Conservation (phyloP, 1,284 basidiomycete genomes). For the Mycosarcoma maydis region DNA sequence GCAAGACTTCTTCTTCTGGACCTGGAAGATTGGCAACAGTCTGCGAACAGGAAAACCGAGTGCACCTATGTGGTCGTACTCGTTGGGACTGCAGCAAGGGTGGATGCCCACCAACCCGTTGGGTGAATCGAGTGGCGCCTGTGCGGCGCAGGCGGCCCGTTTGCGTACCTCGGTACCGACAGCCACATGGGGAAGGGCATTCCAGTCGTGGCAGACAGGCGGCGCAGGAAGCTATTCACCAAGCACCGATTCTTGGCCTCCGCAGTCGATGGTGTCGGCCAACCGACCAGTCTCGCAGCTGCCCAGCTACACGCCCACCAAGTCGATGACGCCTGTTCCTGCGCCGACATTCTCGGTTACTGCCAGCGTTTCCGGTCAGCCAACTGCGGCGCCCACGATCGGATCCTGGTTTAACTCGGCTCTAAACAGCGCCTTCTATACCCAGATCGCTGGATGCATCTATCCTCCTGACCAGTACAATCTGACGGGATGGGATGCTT, state of each 20-base stretch:
- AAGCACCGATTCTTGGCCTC: conserved; percentile 46
- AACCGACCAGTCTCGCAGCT: conserved; percentile 32
- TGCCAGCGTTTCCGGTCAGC: conserved; percentile 23
- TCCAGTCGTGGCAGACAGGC: conserved; percentile 51
- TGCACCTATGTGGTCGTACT: conserved; percentile 63
- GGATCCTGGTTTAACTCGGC: conserved; percentile 33
- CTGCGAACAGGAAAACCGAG: conserved; percentile 45
- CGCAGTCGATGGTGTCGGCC: conserved; percentile 29
- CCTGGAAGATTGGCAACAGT: conserved; percentile 75
- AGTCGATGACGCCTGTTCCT: conserved; percentile 22
- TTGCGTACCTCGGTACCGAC: conserved; percentile 10
- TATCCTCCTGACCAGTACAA: conserved; percentile 47
- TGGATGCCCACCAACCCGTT: conserved; percentile 58
- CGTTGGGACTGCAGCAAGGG: conserved; percentile 60
- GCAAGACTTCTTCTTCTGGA: conserved; percentile 73
- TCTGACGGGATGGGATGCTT: conserved; percentile 17
- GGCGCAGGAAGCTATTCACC: conserved; percentile 33
- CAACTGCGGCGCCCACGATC: conserved; percentile 31
- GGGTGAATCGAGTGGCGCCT: conserved; percentile 27
- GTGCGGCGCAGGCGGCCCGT: conserved; percentile 26
- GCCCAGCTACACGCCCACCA: conserved; percentile 49
- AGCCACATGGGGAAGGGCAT: conserved; percentile 38
- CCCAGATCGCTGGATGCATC: conserved; percentile 44
- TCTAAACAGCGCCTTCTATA: conserved; percentile 30
- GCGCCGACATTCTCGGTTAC: conserved; percentile 40